Percentiles rank a stretch among this genome's conserved stretches.
These are phyloP conservation scores for Zizania latifolia DNA, from an alignment of 176 grass and related monocot genomes.

Conservation along the genomic window DNA sequence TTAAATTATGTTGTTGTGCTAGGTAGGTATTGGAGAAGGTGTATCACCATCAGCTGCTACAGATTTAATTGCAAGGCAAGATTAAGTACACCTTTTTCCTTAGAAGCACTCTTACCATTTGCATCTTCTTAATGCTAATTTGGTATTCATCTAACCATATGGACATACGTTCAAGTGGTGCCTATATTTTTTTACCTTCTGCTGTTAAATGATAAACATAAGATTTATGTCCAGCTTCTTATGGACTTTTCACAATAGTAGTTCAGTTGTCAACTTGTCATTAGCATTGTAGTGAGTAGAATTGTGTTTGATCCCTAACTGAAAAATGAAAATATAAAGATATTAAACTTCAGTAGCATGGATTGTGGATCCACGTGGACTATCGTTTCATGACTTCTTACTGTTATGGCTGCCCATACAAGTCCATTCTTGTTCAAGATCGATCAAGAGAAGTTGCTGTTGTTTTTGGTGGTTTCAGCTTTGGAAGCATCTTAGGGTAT, in stretches of 20 bases:
- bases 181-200: not conserved
- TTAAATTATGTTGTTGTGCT: conserved; percentile 36
- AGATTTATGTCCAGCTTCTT: not conserved
- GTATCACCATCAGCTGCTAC: conserved; percentile 98
- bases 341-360: not conserved
- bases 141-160: not conserved
- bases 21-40: conserved; percentile 99
- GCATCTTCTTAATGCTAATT: conserved; percentile 6
- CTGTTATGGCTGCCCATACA: conserved; percentile 38
- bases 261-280: not conserved
- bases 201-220: no score
- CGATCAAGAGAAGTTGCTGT: conserved; percentile 92
- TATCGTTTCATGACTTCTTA: not conserved
- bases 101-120: not conserved
- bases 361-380: not conserved
- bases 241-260: no score
- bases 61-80: conserved; percentile 89
- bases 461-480: conserved; percentile 94
- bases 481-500: conserved; percentile 93
- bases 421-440: conserved; percentile 77
- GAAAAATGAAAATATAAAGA: not conserved
- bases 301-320: not conserved
- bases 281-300: no score
- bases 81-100: not conserved
- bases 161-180: not conserved